Percentiles rank a stretch among this genome's conserved stretches.
Evolutionary conservation across 139 green algal genomes (phyloP).

Genomic region (Chlorella sp.): DNA sequence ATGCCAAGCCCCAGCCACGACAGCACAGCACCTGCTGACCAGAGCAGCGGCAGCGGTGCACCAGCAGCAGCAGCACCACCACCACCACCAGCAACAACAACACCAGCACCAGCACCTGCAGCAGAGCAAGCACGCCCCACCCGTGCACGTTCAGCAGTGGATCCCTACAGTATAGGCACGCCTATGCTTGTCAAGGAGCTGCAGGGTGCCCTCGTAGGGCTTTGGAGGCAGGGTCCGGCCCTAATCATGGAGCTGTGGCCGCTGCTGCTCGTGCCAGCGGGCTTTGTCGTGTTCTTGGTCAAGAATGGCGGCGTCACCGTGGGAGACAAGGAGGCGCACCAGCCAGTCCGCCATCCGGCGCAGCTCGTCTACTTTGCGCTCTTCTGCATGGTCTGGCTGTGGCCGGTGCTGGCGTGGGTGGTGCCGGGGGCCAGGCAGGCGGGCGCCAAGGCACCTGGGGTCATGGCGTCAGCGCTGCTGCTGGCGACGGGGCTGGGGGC

Average conservation of each 20-base stretch:
- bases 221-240: too few species aligned
- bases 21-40: too few species aligned
- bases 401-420: conserved; percentile 23
- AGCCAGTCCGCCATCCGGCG: conserved; percentile 52
- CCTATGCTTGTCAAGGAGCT: neutral
- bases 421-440: neutral
- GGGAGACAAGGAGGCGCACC: conserved; percentile 71
- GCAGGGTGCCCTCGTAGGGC: neutral
- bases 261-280: conserved; percentile 38
- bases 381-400: conserved; percentile 48
- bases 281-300: conserved; percentile 72
- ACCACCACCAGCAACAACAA: conserved; percentile 7
- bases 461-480: neutral
- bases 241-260: conserved; percentile 34
- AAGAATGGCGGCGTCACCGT: conserved; percentile 83
- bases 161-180: neutral
- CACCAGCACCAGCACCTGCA: too few species aligned
- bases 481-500: neutral
- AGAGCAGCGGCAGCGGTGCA: too few species aligned
- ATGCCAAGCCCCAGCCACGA: too few species aligned
- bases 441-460: too few species aligned
- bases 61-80: too few species aligned
- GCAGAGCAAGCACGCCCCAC: too few species aligned
- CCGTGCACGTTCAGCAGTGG: too few species aligned
- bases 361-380: conserved; percentile 79